phyloP scores from a whole-genome alignment of 140 eudicot species.

The Senecio squalidus region DNA sequence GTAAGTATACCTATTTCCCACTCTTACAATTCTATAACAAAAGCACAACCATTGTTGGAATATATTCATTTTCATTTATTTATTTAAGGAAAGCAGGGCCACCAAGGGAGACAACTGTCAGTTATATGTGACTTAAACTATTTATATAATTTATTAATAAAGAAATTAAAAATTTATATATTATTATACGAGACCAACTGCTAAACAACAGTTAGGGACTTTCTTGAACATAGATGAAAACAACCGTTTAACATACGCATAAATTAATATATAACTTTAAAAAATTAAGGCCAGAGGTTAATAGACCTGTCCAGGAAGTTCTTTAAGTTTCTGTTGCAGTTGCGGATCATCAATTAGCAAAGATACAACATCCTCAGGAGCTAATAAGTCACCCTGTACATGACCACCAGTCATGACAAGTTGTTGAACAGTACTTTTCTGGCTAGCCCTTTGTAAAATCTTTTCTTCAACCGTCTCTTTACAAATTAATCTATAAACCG shows the following conservation, averaged over 20 bases:
- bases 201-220: background rate
- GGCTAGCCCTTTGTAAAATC: slow-evolving; percentile 87
- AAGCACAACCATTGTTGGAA: too few species aligned
- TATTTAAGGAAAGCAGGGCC: too few species aligned
- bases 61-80: too few species aligned
- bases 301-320: slow-evolving; percentile 67
- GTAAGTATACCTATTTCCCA: too few species aligned
- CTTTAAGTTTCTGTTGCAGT: slow-evolving; percentile 74
- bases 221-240: background rate
- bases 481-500: slow-evolving; percentile 81
- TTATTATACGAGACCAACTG: too few species aligned
- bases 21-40: too few species aligned
- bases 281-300: background rate
- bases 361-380: slow-evolving; percentile 90
- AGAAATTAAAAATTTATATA: too few species aligned
- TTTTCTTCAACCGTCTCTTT: slow-evolving; percentile 93
- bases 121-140: too few species aligned
- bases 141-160: too few species aligned
- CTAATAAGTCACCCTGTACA: slow-evolving; percentile 89
- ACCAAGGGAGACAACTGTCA: too few species aligned
- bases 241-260: background rate
- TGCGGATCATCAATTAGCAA: slow-evolving; percentile 86
- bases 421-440: slow-evolving; percentile 84
- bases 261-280: background rate
- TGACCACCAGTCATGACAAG: slow-evolving; percentile 98